Evolutionary conservation across 2,329 filamentous ascomycete genomes (phyloP), one percentile per base, ranked within the genome.

Genomic region (Remersonia thermophila): DNA sequence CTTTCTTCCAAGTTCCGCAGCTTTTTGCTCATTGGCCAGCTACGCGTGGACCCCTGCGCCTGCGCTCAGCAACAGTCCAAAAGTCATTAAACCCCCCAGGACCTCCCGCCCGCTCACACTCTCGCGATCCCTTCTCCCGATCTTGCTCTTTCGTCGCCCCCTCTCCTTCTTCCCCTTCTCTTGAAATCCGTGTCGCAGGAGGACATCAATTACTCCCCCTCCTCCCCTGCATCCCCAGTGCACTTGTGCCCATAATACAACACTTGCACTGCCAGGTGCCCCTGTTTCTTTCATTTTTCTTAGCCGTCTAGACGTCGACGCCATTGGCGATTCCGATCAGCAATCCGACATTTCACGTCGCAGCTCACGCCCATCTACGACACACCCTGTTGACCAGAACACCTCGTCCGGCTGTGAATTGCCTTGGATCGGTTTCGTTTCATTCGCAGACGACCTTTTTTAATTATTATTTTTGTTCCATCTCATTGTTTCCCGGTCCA

Each of bases 11-110:
- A 9, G 20, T 32, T 33, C 27, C 32, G 30, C 43, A 37, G 20
- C 42, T 35, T 44, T 45, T 45, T 40, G 39, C 41, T 9, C 20
- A 23, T 23, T 37, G 37, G 32, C 34, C 27, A 27, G 17, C 40
- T 37, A 37, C 37, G n/a, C 30, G 15, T 13, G 10, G 27, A 10
- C 30, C 35, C 35, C 40, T 29, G 18, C 33, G 41, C 35, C 44
- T 44, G 41, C 41, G 43, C 42, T 38, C 43, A 52, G 43, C 27
- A 32, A 40, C 27, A 28, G 25, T 29, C 36, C 50, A 40, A 56
- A n/a, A 53, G 54, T 57, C 51, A 58, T 58, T 58, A 59, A 60
- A 58, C 57, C 56, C 56, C 48, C 56, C 51, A 54, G 53, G 47
- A 43, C 49, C 51, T 52, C 54, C 52, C 51, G 53, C 54, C 56